These are phyloP conservation scores for Talaromyces verruculosus DNA, from an alignment of 2,329 filamentous ascomycete species.

Conservation along the genomic window DNA sequence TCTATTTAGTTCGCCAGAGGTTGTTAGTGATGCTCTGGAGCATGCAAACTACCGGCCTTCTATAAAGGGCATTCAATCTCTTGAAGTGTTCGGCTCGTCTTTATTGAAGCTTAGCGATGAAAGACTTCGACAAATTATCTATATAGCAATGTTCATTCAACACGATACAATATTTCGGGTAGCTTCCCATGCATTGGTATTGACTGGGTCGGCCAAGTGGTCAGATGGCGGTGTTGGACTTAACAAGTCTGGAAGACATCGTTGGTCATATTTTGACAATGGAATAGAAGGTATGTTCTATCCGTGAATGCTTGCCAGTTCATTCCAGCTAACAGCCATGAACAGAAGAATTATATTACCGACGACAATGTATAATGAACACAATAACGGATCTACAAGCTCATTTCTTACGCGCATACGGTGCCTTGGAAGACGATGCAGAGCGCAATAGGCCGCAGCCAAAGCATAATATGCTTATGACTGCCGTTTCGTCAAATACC, in stretches of 20 bases:
- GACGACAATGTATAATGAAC: constrained; percentile 43
- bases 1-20: constrained; percentile 35
- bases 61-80: constrained; percentile 31
- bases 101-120: constrained; percentile 39
- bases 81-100: constrained; percentile 28
- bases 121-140: constrained; percentile 41
- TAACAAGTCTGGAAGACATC: constrained; percentile 27
- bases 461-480: constrained; percentile 21
- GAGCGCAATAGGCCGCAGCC: constrained; percentile 1
- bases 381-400: constrained; percentile 46
- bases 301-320: not conserved
- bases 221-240: constrained; percentile 26
- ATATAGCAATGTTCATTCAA: constrained; percentile 37
- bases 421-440: constrained; percentile 34
- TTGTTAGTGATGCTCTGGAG: constrained; percentile 28
- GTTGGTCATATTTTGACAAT: constrained; percentile 40
- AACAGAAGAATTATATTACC: constrained; percentile 45
- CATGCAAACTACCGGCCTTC: constrained; percentile 31
- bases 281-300: constrained; percentile 41
- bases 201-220: constrained; percentile 42
- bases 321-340: not conserved
- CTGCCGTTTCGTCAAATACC: constrained; percentile 22
- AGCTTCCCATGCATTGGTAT: constrained; percentile 37
- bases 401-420: constrained; percentile 43
- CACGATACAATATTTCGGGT: constrained; percentile 30